These are phyloP conservation scores for Fraxinus xanthoxyloides DNA, from an alignment of 305 asterid genomes.

Conservation along the genomic window DNA sequence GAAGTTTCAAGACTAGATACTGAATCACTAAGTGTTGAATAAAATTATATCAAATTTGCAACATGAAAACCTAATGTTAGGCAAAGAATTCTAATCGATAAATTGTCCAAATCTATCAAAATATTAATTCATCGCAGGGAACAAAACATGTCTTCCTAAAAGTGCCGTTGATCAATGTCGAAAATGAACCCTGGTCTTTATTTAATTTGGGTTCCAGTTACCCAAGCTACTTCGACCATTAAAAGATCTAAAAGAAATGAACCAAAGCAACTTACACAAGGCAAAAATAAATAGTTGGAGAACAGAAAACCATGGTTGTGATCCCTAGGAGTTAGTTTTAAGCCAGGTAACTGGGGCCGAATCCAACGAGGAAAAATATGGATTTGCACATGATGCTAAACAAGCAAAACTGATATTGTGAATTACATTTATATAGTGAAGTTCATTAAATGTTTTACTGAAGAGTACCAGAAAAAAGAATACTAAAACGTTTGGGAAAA, in stretches of 20 bases:
- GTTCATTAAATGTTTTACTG: not conserved
- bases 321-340: not conserved
- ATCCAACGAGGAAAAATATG: not conserved
- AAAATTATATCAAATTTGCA: not conserved
- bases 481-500: not conserved
- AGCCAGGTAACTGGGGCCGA: not conserved
- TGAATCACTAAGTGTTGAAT: not conserved
- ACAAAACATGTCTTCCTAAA: not conserved
- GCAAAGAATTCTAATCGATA: not conserved
- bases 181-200: not conserved
- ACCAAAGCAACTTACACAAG: not conserved
- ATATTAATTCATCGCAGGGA: not conserved
- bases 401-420: conserved; percentile 20
- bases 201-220: not conserved
- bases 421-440: not conserved
- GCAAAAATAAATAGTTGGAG: not conserved
- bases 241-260: not conserved
- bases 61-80: not conserved
- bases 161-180: not conserved
- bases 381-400: not conserved
- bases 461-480: not conserved
- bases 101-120: not conserved
- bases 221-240: not conserved
- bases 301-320: not conserved
- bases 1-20: not conserved